These are phyloP conservation scores for Dendrostoma leiphaemia DNA, from an alignment of 2,329 filamentous ascomycete species.

Conservation along the genomic window DNA sequence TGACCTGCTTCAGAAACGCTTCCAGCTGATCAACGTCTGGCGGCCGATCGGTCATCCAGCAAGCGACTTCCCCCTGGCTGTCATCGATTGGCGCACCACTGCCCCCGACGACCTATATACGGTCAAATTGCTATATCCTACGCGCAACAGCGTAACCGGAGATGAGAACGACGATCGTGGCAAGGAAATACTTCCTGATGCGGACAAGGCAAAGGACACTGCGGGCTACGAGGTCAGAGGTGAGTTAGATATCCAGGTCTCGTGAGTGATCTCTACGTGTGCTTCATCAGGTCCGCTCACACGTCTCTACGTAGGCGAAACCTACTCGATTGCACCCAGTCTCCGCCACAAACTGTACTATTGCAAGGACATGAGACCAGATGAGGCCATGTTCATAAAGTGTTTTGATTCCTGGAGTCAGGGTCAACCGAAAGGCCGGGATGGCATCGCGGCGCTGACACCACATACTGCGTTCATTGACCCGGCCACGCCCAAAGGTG, in stretches of 20 bases:
- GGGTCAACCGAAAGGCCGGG: constrained; percentile 30
- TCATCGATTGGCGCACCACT: constrained; percentile 63
- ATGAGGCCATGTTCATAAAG: constrained; percentile 48
- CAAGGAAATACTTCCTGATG: constrained; percentile 55
- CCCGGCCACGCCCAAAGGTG: constrained; percentile 48
- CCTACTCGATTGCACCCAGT: constrained; percentile 56
- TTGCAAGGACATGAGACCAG: constrained; percentile 63
- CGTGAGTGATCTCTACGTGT: too few species aligned
- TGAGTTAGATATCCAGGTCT: too few species aligned
- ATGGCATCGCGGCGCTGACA: constrained; percentile 44
- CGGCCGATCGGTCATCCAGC: constrained; percentile 63
- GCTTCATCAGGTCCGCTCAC: too few species aligned
- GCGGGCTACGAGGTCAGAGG: constrained; percentile 58
- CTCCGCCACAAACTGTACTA: constrained; percentile 63
- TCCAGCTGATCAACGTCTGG: constrained; percentile 72
- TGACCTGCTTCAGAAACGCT: constrained; percentile 54
- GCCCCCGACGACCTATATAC: constrained; percentile 56
- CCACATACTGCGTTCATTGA: constrained; percentile 57
- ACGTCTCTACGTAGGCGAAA: too few species aligned
- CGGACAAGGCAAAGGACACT: constrained; percentile 41
- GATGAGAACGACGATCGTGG: constrained; percentile 52
- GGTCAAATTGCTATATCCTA: constrained; percentile 62
- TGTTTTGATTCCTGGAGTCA: constrained; percentile 51
- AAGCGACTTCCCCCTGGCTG: constrained; percentile 61
- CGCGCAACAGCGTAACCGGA: constrained; percentile 29